Evolutionary conservation across 495 filamentous ascomycete genomes (phyloP).

Genomic region (Penicillium steckii): DNA sequence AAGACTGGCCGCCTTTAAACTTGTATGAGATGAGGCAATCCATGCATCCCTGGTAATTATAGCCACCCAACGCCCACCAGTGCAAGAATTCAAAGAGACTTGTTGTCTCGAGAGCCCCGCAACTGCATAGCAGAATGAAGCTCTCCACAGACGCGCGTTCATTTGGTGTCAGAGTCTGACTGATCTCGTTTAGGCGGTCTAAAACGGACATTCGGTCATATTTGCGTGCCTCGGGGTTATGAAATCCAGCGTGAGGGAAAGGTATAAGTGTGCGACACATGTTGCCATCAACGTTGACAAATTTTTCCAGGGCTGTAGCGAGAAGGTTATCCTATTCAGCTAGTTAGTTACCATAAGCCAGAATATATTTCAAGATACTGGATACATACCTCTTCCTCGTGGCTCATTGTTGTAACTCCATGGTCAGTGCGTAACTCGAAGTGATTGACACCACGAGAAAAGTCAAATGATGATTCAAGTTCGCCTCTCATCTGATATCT

Average conservation of each 20-base stretch:
- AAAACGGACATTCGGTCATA: conserved; percentile 20
- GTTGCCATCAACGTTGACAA: conserved; percentile 26
- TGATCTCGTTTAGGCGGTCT: conserved; percentile 23
- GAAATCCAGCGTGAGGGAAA: conserved; percentile 16
- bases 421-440: conserved; percentile 19
- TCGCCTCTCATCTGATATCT: conserved; percentile 20
- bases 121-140: conserved; percentile 19
- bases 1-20: conserved; percentile 27
- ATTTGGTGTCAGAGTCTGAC: conserved; percentile 11
- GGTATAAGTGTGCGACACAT: conserved; percentile 19
- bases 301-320: conserved; percentile 11
- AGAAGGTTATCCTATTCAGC: conserved; percentile 7
- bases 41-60: conserved; percentile 16
- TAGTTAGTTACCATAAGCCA: background rate
- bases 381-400: conserved; percentile 19
- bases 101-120: conserved; percentile 22
- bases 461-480: conserved; percentile 19
- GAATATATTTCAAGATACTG: background rate
- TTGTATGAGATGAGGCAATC: conserved; percentile 21
- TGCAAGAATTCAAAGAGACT: conserved; percentile 28
- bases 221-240: conserved; percentile 13
- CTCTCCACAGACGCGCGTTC: conserved; percentile 17
- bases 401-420: conserved; percentile 11
- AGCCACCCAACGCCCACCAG: conserved; percentile 23
- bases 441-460: conserved; percentile 18